Evolutionary conservation across 2,329 filamentous ascomycete genomes (phyloP).

Genomic region (Diaporthe velutina): DNA sequence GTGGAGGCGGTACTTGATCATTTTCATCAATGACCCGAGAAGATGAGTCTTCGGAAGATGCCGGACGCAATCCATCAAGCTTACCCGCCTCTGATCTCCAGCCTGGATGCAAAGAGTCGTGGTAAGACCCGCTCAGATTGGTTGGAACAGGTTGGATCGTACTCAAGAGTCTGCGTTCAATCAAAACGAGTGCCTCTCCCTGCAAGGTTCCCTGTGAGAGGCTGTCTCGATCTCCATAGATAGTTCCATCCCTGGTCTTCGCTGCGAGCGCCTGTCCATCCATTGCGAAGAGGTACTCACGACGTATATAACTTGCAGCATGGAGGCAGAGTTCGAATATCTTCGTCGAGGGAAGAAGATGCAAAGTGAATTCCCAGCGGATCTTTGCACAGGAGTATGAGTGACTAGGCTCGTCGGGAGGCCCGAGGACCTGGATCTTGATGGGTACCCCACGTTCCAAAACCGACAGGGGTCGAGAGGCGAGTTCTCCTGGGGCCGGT

Average conservation of each 20-base stretch:
- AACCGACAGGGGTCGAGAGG: not conserved
- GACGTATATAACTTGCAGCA: not conserved
- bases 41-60: not conserved
- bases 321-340: not conserved
- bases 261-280: not conserved
- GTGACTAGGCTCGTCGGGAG: too few species aligned
- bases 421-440: not conserved
- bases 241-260: not conserved
- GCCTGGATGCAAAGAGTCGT: not conserved
- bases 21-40: not conserved
- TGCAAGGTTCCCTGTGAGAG: not conserved
- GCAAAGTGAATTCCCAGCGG: not conserved
- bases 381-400: not conserved
- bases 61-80: not conserved
- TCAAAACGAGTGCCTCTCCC: not conserved
- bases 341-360: not conserved
- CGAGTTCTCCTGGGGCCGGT: too few species aligned
- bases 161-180: not conserved
- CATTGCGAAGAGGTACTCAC: not conserved
- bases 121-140: not conserved
- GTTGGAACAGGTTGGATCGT: not conserved
- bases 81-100: not conserved
- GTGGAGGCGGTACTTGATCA: slow-evolving; percentile 5
- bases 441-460: not conserved
- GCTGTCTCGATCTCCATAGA: not conserved